Conservation (phyloP, 768 basidiomycete genomes). For the Xerocomellus amylosporus region DNA sequence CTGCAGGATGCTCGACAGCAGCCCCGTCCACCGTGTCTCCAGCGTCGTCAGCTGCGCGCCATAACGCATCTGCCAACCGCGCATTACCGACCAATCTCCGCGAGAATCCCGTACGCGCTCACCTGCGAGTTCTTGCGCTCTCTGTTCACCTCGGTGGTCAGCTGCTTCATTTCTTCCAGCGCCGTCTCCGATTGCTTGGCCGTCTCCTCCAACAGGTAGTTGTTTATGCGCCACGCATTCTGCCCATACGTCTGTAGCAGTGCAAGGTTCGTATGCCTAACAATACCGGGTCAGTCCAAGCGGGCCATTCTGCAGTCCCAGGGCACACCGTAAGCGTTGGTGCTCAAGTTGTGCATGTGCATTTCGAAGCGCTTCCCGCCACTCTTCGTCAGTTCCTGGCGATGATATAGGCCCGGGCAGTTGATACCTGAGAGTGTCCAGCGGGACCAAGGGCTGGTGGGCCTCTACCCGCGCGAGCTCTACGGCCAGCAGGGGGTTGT, state of each 20-base stretch:
- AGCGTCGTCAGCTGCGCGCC: constrained; percentile 78
- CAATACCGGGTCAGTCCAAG: constrained; percentile 8
- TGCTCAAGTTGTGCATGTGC: constrained; percentile 84
- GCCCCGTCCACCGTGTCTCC: constrained; percentile 90
- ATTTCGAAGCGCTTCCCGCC: constrained; percentile 71
- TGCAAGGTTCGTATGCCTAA: constrained; percentile 77
- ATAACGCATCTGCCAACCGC: constrained; percentile 55
- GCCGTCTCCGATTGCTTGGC: constrained; percentile 68
- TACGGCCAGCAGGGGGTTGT: constrained; percentile 63
- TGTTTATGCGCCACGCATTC: constrained; percentile 91
- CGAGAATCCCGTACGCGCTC: background rate
- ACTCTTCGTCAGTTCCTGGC: constrained; percentile 70
- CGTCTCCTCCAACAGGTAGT: constrained; percentile 79
- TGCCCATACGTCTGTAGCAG: constrained; percentile 82
- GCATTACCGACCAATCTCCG: background rate
- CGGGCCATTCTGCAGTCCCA: background rate
- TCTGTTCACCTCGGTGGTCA: constrained; percentile 83
- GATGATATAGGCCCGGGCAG: constrained; percentile 62
- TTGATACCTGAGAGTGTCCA: constrained; percentile 74
- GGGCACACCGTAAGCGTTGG: constrained; percentile 67
- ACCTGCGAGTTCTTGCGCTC: constrained; percentile 87
- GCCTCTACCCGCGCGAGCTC: constrained; percentile 75
- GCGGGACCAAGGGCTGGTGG: constrained; percentile 57
- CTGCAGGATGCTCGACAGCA: constrained; percentile 87
- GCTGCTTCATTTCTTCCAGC: constrained; percentile 73